A percentile compares a stretch with the other conserved stretches of the same genome.
Evolutionary conservation across 2,329 filamentous ascomycete species (phyloP).

Genomic region (Plenodomus biglobosus): DNA sequence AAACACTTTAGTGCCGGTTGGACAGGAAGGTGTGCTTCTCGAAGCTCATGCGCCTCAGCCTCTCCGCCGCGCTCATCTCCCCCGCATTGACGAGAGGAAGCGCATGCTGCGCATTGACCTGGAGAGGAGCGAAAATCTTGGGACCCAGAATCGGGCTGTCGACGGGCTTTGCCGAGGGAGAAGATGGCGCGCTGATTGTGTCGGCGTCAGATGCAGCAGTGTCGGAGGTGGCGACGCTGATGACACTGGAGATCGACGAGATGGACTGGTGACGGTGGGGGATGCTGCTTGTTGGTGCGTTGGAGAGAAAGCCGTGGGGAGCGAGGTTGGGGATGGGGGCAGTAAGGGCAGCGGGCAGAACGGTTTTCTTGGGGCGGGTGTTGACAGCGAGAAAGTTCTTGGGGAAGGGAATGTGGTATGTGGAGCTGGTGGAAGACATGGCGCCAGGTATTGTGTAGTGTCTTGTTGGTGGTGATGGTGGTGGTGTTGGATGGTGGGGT

Average conservation of each 20-base stretch:
- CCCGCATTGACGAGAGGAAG: constrained; percentile 24
- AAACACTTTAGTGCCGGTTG: constrained; percentile 30
- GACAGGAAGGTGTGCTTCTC: constrained; percentile 33
- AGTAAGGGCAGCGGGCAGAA: constrained; percentile 3
- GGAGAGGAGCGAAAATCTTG: constrained; percentile 35
- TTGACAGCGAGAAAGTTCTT: constrained; percentile 41
- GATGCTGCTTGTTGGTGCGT: constrained; percentile 23
- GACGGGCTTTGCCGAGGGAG: constrained; percentile 27
- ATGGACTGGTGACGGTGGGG: constrained; percentile 27
- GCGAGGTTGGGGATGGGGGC: constrained; percentile 25
- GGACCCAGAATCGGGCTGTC: constrained; percentile 31
- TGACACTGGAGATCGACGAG: constrained; percentile 29
- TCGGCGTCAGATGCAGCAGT: constrained; percentile 3
- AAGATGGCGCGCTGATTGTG: constrained; percentile 33
- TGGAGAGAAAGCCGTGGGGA: constrained; percentile 44
- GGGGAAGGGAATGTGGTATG: constrained; percentile 44
- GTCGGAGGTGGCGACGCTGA: constrained; percentile 18
- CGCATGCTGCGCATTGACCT: constrained; percentile 39
- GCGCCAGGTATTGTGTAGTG: constrained; percentile 35
- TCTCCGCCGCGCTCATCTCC: constrained; percentile 27
- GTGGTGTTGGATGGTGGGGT: constrained; percentile 7
- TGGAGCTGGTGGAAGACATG: constrained; percentile 39
- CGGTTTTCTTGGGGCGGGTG: constrained; percentile 31
- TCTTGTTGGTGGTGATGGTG: constrained; percentile 5
- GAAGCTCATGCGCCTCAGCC: constrained; percentile 16